Evolutionary conservation across 495 filamentous ascomycete species (phyloP), one percentile per base, ranked within the genome.

Genomic region (Aspergillus indologenus): DNA sequence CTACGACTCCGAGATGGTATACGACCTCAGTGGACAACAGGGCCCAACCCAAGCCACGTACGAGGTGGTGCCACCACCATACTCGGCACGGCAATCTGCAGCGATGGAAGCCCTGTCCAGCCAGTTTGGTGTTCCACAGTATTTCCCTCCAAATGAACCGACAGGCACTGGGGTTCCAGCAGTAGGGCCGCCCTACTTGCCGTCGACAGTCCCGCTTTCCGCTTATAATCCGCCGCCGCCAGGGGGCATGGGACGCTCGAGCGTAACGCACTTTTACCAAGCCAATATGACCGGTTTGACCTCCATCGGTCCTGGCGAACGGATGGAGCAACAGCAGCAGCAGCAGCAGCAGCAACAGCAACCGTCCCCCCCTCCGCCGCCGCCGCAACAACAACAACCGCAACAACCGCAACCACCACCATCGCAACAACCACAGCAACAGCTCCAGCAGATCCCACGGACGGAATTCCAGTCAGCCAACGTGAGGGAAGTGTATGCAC

Each of bases 51-150:
- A 79, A 67, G 79, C 81, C 59, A 83, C 87, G 61, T 96, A 96
- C 77, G 88, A 91, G 72, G 78, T 86, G 62, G 84, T 86, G 73
- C 83, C 89, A 76, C 83, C 89, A 76, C 89, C 88, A 72, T 96
- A 91, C 75, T 78, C 65, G 60, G 79, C 85, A 68, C 88, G 90
- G 78, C 90, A 89, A 64, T 83, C 86, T 78, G 86, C 90, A 84
- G 85, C 84, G 45, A 81, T 96, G 66, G 90, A 94, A 64, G 85
- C 90, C 68, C 80, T 94, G 69, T 79, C 87, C 58, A 83, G 84
- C 61, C 85, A 85, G 63, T 88, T 88, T 74, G 77, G 78, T 45
- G 78, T 86, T 67, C 75, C 85, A 80, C 89, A 87, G 71, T 97
- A 95, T 77, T 96, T 93, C 66, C 64, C 75, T 69, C 75, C 83